Evolutionary conservation across 441 rosid species (phyloP).

Genomic region (Brassica balearica): DNA sequence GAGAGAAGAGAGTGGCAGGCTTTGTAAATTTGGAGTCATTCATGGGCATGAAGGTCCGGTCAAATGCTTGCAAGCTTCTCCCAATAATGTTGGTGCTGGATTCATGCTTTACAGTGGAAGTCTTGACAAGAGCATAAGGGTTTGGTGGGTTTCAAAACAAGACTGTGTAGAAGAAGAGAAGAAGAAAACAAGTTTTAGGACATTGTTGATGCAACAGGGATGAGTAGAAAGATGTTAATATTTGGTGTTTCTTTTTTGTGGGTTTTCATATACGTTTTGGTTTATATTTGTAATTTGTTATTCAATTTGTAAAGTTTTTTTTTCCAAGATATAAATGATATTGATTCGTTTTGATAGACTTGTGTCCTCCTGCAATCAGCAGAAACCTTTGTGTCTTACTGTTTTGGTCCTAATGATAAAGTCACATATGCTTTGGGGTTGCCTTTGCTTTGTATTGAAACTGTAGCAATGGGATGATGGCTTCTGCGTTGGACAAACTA

Average conservation of each 20-base stretch:
- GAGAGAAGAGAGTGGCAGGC: constrained; percentile 62
- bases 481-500: constrained; percentile 33
- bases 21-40: constrained; percentile 58
- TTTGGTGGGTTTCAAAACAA: constrained; percentile 90
- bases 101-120: constrained; percentile 93
- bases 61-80: constrained; percentile 84
- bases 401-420: constrained; percentile 19
- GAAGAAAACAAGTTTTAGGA: constrained; percentile 34
- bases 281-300: constrained; percentile 41
- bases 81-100: constrained; percentile 68
- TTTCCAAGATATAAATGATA: constrained; percentile 12
- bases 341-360: constrained; percentile 14
- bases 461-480: constrained; percentile 38
- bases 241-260: not conserved
- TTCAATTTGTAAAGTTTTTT: constrained; percentile 39
- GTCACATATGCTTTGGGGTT: constrained; percentile 4
- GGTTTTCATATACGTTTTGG: constrained; percentile 34
- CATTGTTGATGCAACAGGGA: constrained; percentile 32
- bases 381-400: constrained; percentile 19
- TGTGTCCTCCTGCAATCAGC: not conserved
- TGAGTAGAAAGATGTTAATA: constrained; percentile 17
- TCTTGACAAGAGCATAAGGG: constrained; percentile 80
- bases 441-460: constrained; percentile 43
- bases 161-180: constrained; percentile 31
- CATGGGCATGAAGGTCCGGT: constrained; percentile 90